These are phyloP conservation scores for Candida chauliodis DNA, from an alignment of 805 yeast species.

Conservation along the genomic window DNA sequence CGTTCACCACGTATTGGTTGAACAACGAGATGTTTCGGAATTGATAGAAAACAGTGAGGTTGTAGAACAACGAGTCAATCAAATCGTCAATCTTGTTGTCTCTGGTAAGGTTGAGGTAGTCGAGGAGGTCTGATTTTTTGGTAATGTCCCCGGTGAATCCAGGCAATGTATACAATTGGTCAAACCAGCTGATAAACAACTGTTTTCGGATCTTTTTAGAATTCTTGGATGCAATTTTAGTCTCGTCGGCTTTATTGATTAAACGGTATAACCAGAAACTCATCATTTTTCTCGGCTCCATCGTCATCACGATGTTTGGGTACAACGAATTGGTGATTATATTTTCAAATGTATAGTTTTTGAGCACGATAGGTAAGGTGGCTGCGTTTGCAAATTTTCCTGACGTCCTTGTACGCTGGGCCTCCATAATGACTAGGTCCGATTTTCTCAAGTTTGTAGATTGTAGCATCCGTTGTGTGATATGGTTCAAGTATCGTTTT, in stretches of 20 bases:
- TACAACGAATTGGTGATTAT: conserved; percentile 20
- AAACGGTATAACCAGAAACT: conserved; percentile 37
- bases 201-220: conserved; percentile 8
- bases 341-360: conserved; percentile 36
- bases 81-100: conserved; percentile 36
- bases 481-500: conserved; percentile 23
- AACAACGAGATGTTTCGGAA: conserved; percentile 18
- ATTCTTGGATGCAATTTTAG: conserved; percentile 4
- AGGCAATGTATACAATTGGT: conserved; percentile 7
- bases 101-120: conserved; percentile 7
- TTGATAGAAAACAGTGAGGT: conserved; percentile 22
- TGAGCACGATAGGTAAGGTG: conserved; percentile 37
- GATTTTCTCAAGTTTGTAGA: conserved; percentile 12
- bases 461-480: conserved; percentile 5
- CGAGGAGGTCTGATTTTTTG: conserved; percentile 5
- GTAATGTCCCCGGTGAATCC: conserved; percentile 7
- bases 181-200: conserved; percentile 11
- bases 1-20: conserved; percentile 13
- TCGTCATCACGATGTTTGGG: conserved; percentile 26
- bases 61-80: conserved; percentile 38
- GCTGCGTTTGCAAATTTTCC: conserved; percentile 17
- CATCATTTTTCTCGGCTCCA: conserved; percentile 35
- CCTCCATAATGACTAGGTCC: conserved; percentile 31
- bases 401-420: conserved; percentile 37
- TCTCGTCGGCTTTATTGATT: conserved; percentile 14